Conservation (phyloP, 2,329 filamentous ascomycete species). For the Pochonia chlamydosporia region DNA sequence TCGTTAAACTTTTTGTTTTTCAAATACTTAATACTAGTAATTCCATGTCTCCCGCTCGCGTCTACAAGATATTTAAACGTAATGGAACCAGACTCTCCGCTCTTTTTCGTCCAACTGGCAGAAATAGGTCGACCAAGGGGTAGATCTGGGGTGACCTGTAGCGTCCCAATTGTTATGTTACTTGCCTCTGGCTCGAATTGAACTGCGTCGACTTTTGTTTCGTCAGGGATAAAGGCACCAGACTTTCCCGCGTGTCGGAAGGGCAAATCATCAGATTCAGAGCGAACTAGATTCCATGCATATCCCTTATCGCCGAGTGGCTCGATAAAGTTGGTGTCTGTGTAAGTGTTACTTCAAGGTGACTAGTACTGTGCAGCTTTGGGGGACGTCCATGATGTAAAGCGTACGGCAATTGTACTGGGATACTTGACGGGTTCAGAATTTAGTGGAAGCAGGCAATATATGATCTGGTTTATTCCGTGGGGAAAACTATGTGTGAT, state of each 20-base stretch:
- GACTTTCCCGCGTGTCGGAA: slow-evolving; percentile 34
- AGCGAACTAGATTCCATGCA: slow-evolving; percentile 41
- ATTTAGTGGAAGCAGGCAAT: no score
- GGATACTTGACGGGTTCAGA: no score
- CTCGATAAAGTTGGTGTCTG: slow-evolving; percentile 37
- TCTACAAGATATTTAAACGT: slow-evolving; percentile 43
- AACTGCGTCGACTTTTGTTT: slow-evolving; percentile 27
- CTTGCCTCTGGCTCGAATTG: slow-evolving; percentile 17
- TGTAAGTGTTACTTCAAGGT: background rate
- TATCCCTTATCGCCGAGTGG: slow-evolving; percentile 31
- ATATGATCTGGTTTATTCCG: no score
- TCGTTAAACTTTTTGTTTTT: slow-evolving; percentile 42
- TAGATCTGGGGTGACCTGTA: background rate
- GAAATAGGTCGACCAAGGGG: slow-evolving; percentile 26
- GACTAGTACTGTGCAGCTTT: slow-evolving; percentile 3
- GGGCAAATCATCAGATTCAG: slow-evolving; percentile 38
- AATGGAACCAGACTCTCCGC: slow-evolving; percentile 31
- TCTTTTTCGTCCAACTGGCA: slow-evolving; percentile 27
- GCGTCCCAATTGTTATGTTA: background rate
- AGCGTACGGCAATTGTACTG: no score
- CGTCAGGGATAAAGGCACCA: slow-evolving; percentile 36
- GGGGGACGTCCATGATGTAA: background rate
- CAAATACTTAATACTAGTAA: slow-evolving; percentile 41
- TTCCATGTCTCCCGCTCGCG: slow-evolving; percentile 38
- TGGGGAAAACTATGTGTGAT: no score